phyloP scores from a whole-genome alignment of 495 filamentous ascomycete species.

The Hypoxylon crocopeplum region DNA sequence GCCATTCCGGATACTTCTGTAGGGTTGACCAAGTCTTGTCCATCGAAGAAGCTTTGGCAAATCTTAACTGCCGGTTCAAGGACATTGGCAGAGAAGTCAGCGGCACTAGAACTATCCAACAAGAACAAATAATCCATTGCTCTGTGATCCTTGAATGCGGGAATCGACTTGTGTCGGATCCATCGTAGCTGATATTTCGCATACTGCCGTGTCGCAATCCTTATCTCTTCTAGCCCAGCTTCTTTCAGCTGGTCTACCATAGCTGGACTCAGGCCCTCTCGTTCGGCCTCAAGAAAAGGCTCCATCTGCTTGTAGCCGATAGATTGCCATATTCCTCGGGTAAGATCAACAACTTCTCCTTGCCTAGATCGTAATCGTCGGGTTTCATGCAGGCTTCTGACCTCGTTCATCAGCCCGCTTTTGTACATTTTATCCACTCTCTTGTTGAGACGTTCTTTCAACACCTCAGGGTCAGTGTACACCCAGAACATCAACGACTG shows the following conservation, averaged over 20 bases:
- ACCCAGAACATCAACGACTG: constrained; percentile 86
- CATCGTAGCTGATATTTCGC: constrained; percentile 82
- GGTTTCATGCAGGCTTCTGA: constrained; percentile 64
- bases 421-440: constrained; percentile 85
- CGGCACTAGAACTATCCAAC: constrained; percentile 73
- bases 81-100: constrained; percentile 64
- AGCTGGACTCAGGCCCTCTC: constrained; percentile 41
- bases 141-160: constrained; percentile 61
- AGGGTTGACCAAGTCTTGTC: constrained; percentile 64
- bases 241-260: constrained; percentile 48
- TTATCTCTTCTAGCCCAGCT: constrained; percentile 60
- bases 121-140: constrained; percentile 68
- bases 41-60: constrained; percentile 64
- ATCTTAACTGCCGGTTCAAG: constrained; percentile 67
- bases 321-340: constrained; percentile 89
- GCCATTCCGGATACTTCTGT: constrained; percentile 66
- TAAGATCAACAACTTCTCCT: constrained; percentile 67
- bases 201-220: constrained; percentile 85
- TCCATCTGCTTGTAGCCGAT: constrained; percentile 95
- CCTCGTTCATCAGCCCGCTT: constrained; percentile 73
- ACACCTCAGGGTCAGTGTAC: constrained; percentile 69
- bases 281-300: constrained; percentile 65
- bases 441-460: constrained; percentile 72
- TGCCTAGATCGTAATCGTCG: constrained; percentile 52
- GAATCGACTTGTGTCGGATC: constrained; percentile 82